These are phyloP conservation scores for Diplodia mutila DNA, from an alignment of 2,329 filamentous ascomycete species.

Conservation along the genomic window DNA sequence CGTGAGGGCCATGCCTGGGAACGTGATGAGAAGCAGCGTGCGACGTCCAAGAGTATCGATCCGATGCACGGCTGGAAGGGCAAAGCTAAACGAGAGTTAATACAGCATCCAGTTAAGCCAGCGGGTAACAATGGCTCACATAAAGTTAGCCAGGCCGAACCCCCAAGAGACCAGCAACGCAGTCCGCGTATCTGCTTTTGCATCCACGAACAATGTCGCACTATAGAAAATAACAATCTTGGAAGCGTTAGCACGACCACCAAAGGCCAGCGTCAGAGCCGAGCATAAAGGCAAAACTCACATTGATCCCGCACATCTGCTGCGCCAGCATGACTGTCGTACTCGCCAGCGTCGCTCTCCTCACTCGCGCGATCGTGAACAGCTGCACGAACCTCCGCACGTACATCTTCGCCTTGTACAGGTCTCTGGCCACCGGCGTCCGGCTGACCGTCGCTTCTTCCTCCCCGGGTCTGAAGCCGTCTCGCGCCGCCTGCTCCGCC, in stretches of 20 bases:
- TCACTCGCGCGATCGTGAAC: slow-evolving; percentile 34
- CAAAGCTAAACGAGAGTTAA: slow-evolving; percentile 34
- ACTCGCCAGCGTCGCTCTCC: slow-evolving; percentile 33
- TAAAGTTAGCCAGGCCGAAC: slow-evolving; percentile 50
- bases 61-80: slow-evolving; percentile 51
- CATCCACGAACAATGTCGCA: slow-evolving; percentile 2
- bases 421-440: slow-evolving; percentile 11
- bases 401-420: slow-evolving; percentile 21
- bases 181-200: slow-evolving; percentile 23
- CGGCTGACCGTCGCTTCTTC: not conserved
- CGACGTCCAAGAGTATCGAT: slow-evolving; percentile 48
- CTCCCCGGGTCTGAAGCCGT: not conserved
- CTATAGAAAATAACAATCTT: slow-evolving; percentile 23
- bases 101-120: not conserved
- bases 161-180: slow-evolving; percentile 47
- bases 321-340: slow-evolving; percentile 41
- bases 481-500: slow-evolving; percentile 35
- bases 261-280: slow-evolving; percentile 10
- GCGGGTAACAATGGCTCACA: slow-evolving; percentile 28
- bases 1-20: slow-evolving; percentile 54
- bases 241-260: slow-evolving; percentile 22
- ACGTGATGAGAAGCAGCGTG: slow-evolving; percentile 50
- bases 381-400: slow-evolving; percentile 26
- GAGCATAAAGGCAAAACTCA: slow-evolving; percentile 34
- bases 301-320: slow-evolving; percentile 37